Conservation (phyloP, 345 rosid species). For the Psidium friedrichsthalianum region DNA sequence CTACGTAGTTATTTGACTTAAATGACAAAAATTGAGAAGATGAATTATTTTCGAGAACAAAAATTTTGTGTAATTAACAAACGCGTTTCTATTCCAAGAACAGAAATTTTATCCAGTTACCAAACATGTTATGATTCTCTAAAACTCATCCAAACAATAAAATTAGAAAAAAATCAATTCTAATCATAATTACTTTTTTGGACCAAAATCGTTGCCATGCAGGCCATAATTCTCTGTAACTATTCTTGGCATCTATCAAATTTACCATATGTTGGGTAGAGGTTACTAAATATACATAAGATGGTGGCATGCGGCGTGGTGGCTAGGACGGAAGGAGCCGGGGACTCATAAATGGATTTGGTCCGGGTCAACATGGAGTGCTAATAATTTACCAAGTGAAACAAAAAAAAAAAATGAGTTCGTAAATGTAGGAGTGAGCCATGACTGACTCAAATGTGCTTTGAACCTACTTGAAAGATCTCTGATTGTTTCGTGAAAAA, state of each 20-base stretch:
- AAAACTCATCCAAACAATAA: no score
- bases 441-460: not conserved
- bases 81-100: no score
- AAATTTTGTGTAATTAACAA: no score
- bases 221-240: not conserved
- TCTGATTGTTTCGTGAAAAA: accelerated
- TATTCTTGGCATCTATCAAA: not conserved
- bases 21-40: no score
- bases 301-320: not conserved
- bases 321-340: not conserved
- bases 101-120: no score
- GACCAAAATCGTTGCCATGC: no score
- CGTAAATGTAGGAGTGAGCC: not conserved
- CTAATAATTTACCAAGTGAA: not conserved
- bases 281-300: not conserved
- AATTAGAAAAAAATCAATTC: no score
- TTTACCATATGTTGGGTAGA: not conserved
- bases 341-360: not conserved
- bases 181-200: no score
- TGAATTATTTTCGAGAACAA: no score
- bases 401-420: not conserved
- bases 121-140: no score
- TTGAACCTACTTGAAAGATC: not conserved
- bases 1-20: no score
- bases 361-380: not conserved